Percentiles rank a stretch among this genome's conserved stretches.
Conservation (phyloP, 1,284 basidiomycete genomes). For the Polyporus tsugae region DNA sequence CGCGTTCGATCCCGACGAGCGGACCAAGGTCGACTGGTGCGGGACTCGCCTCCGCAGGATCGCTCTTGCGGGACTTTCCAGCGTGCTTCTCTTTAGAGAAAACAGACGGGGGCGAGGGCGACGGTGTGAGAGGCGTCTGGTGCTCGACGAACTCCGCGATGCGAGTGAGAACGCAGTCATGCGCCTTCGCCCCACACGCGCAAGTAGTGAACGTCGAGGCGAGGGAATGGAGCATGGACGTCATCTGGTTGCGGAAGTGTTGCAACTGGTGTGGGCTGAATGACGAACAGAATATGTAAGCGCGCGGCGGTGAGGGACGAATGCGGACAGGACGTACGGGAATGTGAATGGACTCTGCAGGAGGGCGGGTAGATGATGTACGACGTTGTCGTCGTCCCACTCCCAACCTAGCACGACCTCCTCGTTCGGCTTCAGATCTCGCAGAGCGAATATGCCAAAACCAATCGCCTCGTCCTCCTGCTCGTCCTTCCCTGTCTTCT, state of each 20-base stretch:
- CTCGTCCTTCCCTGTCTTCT: conserved; percentile 19
- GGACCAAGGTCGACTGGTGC: conserved; percentile 66
- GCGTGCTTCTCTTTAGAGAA: conserved; percentile 21
- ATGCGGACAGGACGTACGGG: conserved; percentile 53
- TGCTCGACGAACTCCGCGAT: conserved; percentile 73
- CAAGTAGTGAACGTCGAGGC: conserved; percentile 81
- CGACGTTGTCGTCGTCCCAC: conserved; percentile 16
- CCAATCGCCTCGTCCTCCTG: conserved; percentile 55
- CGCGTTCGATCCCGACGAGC: conserved; percentile 70
- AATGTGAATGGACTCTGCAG: conserved; percentile 54
- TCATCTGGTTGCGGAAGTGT: conserved; percentile 70
- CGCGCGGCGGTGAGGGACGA: conserved; percentile 30
- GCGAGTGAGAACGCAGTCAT: conserved; percentile 71
- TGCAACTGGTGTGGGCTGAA: conserved; percentile 60
- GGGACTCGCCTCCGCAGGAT: conserved; percentile 10
- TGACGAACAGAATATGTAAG: conserved; percentile 28
- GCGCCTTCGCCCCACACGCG: conserved; percentile 70
- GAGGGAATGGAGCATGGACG: conserved; percentile 76
- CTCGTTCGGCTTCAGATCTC: conserved; percentile 80
- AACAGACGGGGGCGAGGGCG: conserved; percentile 38
- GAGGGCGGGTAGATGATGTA: conserved; percentile 13
- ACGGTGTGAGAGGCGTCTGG: conserved; percentile 43
- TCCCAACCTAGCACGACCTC: conserved; percentile 89
- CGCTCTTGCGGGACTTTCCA: conserved; percentile 9
- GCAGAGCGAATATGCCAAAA: conserved; percentile 87